These are phyloP conservation scores for Orychophragmus violaceus DNA, from an alignment of 345 rosid species.

Conservation along the genomic window DNA sequence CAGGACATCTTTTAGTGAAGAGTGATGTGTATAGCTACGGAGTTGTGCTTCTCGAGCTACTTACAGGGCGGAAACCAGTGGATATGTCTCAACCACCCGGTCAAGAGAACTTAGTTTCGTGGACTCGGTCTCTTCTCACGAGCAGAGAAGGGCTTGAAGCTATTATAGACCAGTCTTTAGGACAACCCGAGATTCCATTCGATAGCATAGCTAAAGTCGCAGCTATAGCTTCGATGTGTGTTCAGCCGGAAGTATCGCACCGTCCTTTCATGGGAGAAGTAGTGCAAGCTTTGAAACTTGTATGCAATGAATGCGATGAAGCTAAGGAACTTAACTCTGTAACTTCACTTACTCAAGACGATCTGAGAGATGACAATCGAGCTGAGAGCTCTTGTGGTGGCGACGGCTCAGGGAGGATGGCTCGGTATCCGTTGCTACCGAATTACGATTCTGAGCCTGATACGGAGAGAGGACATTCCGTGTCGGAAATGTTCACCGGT, in stretches of 20 bases:
- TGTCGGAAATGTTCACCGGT: constrained; percentile 43
- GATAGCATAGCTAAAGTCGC: constrained; percentile 86
- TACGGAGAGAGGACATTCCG: constrained; percentile 54
- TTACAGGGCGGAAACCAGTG: constrained; percentile 80
- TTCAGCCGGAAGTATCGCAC: constrained; percentile 91
- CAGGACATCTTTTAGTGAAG: constrained; percentile 93
- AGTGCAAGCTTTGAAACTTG: constrained; percentile 91
- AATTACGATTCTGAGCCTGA: constrained; percentile 56
- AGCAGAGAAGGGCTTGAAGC: constrained; percentile 69
- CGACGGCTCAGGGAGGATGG: constrained; percentile 34
- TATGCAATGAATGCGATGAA: constrained; percentile 81
- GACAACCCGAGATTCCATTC: constrained; percentile 49
- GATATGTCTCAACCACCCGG: constrained; percentile 91
- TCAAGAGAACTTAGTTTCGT: constrained; percentile 84
- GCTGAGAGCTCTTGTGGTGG: constrained; percentile 34
- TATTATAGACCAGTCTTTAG: constrained; percentile 60
- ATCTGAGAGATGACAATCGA: constrained; percentile 38
- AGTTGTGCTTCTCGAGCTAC: constrained; percentile 92
- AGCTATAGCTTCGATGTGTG: constrained; percentile 96
- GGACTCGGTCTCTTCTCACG: constrained; percentile 82
- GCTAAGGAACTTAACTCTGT: constrained; percentile 56
- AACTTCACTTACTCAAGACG: constrained; percentile 43
- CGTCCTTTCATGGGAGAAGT: constrained; percentile 99
- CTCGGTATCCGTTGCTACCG: constrained; percentile 33
- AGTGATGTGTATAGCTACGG: constrained; percentile 99